Percentiles rank a stretch among this genome's conserved stretches.
phyloP scores from a whole-genome alignment of 768 basidiomycete genomes.

The Leccinum variicolor region DNA sequence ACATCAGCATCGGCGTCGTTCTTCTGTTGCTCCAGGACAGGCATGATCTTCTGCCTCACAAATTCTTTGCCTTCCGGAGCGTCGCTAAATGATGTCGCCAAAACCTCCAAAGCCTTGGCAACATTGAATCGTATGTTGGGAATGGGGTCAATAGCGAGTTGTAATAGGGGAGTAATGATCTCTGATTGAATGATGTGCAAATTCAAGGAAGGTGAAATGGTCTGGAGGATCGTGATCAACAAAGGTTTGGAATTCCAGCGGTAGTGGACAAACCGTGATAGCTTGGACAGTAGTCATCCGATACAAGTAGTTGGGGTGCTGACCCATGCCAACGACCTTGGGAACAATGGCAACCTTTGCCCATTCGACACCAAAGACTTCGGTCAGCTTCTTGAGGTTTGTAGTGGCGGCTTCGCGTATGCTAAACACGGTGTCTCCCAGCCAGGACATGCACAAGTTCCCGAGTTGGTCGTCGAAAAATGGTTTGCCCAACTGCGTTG shows the following conservation, averaged over 20 bases:
- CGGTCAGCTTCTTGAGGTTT: constrained; percentile 95
- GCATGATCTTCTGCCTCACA: constrained; percentile 67
- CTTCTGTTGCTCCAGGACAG: constrained; percentile 83
- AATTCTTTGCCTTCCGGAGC: constrained; percentile 72
- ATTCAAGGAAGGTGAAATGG: constrained; percentile 89
- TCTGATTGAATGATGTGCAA: constrained; percentile 79
- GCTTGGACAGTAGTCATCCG: constrained; percentile 99
- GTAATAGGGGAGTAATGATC: constrained; percentile 79
- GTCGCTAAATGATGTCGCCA: constrained; percentile 67
- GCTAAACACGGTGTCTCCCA: constrained; percentile 97
- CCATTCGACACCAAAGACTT: constrained; percentile 99
- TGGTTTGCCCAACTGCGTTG: constrained; percentile 92
- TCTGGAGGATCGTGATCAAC: constrained; percentile 47
- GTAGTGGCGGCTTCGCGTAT: constrained; percentile 98
- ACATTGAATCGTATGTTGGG: constrained; percentile 99
- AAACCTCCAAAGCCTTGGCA: constrained; percentile 88
- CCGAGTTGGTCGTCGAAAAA: constrained; percentile 99
- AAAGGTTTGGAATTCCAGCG: no score
- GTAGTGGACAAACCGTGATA: constrained; percentile 69
- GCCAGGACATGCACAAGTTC: constrained; percentile 97
- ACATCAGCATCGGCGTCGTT: constrained; percentile 94
- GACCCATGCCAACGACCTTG: constrained; percentile 95
- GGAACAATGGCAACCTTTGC: constrained; percentile 91
- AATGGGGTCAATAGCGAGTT: constrained; percentile 85
- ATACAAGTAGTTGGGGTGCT: constrained; percentile 94